Conservation (phyloP, 495 filamentous ascomycete genomes). For the Penicillium daleae region DNA sequence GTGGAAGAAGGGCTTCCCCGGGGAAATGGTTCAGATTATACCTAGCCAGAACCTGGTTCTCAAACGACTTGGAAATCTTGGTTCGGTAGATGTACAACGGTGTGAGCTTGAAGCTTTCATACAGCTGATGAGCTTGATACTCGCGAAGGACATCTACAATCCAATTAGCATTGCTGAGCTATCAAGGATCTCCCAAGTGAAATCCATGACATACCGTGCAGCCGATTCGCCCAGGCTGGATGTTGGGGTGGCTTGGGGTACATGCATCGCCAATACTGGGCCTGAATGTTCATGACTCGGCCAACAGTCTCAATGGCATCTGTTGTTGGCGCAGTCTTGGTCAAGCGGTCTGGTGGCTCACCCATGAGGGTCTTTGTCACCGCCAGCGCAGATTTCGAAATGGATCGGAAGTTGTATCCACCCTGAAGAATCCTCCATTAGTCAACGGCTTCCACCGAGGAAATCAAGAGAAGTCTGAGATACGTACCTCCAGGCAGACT, state of each 20-base stretch:
- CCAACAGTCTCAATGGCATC: constrained; percentile 54
- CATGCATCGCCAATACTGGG: constrained; percentile 62
- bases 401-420: constrained; percentile 91
- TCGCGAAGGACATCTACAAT: constrained; percentile 68
- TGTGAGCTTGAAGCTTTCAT: constrained; percentile 72
- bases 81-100: constrained; percentile 74
- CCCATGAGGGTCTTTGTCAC: constrained; percentile 94
- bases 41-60: constrained; percentile 89
- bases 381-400: constrained; percentile 87
- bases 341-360: constrained; percentile 80
- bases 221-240: constrained; percentile 46
- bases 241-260: constrained; percentile 49
- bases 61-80: constrained; percentile 73
- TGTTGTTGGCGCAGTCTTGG: constrained; percentile 48
- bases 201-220: constrained; percentile 58
- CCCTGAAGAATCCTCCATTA: constrained; percentile 52
- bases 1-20: background rate
- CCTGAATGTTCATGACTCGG: constrained; percentile 58
- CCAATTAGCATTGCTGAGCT: constrained; percentile 13
- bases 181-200: too few species aligned
- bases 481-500: constrained; percentile 76
- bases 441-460: background rate
- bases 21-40: constrained; percentile 31
- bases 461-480: background rate
- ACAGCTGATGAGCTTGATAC: constrained; percentile 70